A percentile compares a stretch with the other conserved stretches of the same genome.
These are phyloP conservation scores for Schizosaccharomyces pombe DNA, from an alignment of 805 yeast species.

Conservation along the genomic window DNA sequence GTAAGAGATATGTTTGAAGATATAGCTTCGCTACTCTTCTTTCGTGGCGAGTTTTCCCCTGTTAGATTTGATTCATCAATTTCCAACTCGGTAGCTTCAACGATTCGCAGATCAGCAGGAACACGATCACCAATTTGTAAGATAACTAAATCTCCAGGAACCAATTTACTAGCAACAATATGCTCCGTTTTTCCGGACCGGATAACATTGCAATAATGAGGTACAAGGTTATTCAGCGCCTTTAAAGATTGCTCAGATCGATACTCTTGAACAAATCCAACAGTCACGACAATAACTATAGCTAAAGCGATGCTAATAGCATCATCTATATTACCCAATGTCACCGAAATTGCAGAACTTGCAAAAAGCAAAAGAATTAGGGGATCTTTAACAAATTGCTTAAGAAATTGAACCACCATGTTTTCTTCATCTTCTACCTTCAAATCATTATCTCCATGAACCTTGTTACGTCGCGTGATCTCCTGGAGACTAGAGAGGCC, in stretches of 20 bases:
- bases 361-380: slow-evolving; percentile 70
- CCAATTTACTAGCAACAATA: slow-evolving; percentile 22
- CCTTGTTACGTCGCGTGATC: slow-evolving; percentile 40
- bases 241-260: slow-evolving; percentile 84
- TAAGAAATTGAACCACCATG: slow-evolving; percentile 43
- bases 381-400: slow-evolving; percentile 76
- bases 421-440: slow-evolving; percentile 45
- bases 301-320: slow-evolving; percentile 87
- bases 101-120: slow-evolving; percentile 81
- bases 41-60: slow-evolving; percentile 81
- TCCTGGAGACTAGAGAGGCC: slow-evolving; percentile 31
- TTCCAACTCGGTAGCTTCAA: slow-evolving; percentile 52
- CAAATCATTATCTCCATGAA: slow-evolving; percentile 68
- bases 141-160: slow-evolving; percentile 87
- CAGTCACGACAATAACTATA: slow-evolving; percentile 66
- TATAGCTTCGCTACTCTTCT: slow-evolving; percentile 32
- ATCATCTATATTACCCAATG: slow-evolving; percentile 92
- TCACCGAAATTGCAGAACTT: slow-evolving; percentile 63
- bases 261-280: slow-evolving; percentile 93
- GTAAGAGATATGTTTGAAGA: slow-evolving; percentile 19
- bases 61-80: slow-evolving; percentile 89
- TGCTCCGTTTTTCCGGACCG: slow-evolving; percentile 49
- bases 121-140: slow-evolving; percentile 83
- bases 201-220: slow-evolving; percentile 85
- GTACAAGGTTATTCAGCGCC: slow-evolving; percentile 79